A percentile compares a stretch with the other conserved stretches of the same genome.
Conservation (phyloP, 2,329 filamentous ascomycete species). For the Colletotrichum endophyticum region DNA sequence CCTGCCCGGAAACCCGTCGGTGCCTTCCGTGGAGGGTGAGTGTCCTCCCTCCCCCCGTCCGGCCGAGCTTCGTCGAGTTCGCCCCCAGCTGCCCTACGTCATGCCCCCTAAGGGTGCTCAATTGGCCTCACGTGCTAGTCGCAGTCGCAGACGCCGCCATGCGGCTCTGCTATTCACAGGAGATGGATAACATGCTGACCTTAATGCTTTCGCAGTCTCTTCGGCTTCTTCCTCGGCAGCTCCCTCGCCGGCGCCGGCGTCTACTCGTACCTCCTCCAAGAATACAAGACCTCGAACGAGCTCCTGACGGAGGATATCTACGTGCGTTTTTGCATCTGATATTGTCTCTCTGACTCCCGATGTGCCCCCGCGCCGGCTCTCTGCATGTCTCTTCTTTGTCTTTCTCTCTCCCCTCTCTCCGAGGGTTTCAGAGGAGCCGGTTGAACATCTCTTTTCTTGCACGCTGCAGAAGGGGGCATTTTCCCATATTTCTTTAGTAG, state of each 20-base stretch:
- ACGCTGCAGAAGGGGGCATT: background rate
- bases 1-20: slow-evolving; percentile 64
- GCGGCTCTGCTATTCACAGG: background rate
- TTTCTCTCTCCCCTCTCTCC: slow-evolving; percentile 5
- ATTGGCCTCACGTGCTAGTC: background rate
- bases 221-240: slow-evolving; percentile 89
- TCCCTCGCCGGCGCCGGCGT: slow-evolving; percentile 79
- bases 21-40: slow-evolving; percentile 67
- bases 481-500: background rate
- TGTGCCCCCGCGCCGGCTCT: background rate
- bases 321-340: slow-evolving; percentile 67
- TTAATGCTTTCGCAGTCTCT: slow-evolving; percentile 62
- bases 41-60: slow-evolving; percentile 14
- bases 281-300: slow-evolving; percentile 94
- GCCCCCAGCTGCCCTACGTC: background rate
- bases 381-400: slow-evolving; percentile 17
- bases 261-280: slow-evolving; percentile 91
- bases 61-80: background rate
- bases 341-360: slow-evolving; percentile 10
- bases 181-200: background rate
- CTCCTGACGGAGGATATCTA: slow-evolving; percentile 95
- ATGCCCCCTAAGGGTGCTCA: background rate
- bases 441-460: background rate
- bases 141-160: background rate
- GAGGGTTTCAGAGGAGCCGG: background rate